A percentile compares a stretch with the other conserved stretches of the same genome.
Evolutionary conservation across 2,329 filamentous ascomycete genomes (phyloP).

Genomic region (Sporothrix curviconia): DNA sequence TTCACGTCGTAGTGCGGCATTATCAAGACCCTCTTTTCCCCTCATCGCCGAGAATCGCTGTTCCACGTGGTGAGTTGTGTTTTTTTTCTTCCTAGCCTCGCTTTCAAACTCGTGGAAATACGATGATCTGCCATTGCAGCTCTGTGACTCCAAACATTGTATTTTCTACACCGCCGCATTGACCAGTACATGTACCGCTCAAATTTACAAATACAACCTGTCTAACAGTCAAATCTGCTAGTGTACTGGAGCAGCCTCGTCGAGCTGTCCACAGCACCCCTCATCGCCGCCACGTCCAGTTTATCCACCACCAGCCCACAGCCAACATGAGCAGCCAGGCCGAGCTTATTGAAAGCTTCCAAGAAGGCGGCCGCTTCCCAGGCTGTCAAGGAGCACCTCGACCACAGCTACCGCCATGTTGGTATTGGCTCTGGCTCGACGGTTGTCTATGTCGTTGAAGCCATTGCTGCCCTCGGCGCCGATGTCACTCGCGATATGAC

Average conservation of each 20-base stretch:
- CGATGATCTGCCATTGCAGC: neutral
- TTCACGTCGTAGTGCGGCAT: slow-evolving; percentile 12
- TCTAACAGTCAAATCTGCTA: no score
- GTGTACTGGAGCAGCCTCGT: neutral
- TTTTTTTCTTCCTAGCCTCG: slow-evolving; percentile 20
- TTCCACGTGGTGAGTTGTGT: slow-evolving; percentile 12
- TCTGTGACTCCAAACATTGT: neutral
- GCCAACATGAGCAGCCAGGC: slow-evolving; percentile 13
- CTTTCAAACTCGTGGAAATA: neutral
- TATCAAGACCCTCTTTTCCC: slow-evolving; percentile 13
- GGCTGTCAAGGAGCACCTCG: slow-evolving; percentile 68
- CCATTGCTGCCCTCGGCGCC: slow-evolving; percentile 58
- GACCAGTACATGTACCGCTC: neutral
- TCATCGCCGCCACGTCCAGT: neutral
- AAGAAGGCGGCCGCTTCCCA: slow-evolving; percentile 69
- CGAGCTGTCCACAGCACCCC: neutral
- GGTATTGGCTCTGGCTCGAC: slow-evolving; percentile 79
- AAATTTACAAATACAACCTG: neutral
- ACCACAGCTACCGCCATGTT: slow-evolving; percentile 54
- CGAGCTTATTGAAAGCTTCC: slow-evolving; percentile 57
- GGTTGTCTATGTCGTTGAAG: slow-evolving; percentile 78
- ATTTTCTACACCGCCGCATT: no score
- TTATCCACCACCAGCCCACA: neutral
- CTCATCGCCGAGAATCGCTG: neutral
- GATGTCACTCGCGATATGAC: slow-evolving; percentile 57